A percentile compares a stretch with the other conserved stretches of the same genome.
Evolutionary conservation across 805 yeast species (phyloP).

Genomic region (Suhomyces faveliae): DNA sequence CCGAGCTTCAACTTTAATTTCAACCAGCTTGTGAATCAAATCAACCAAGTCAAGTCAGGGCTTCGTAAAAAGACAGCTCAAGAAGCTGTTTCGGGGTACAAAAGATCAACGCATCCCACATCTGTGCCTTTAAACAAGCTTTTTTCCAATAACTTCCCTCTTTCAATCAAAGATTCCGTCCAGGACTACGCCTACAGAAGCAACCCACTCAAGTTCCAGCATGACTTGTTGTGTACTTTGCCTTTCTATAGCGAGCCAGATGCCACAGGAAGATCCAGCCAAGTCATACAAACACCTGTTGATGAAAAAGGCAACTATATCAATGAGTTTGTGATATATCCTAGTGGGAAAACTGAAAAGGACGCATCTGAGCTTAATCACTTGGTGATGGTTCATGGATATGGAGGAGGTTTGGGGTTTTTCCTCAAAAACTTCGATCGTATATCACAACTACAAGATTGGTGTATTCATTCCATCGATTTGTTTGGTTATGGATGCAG

Average conservation of each 20-base stretch:
- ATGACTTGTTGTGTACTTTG: slow-evolving; percentile 42
- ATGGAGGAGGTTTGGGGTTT: slow-evolving; percentile 46
- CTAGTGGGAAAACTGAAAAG: slow-evolving; percentile 21
- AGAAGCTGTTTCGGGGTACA: slow-evolving; percentile 25
- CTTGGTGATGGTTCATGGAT: slow-evolving; percentile 45
- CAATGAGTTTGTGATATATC: slow-evolving; percentile 43
- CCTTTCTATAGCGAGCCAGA: slow-evolving; percentile 46
- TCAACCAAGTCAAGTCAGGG: background rate
- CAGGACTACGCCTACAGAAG: slow-evolving; percentile 46
- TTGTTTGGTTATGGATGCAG: slow-evolving; percentile 89
- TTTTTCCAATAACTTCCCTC: slow-evolving; percentile 56
- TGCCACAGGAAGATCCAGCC: slow-evolving; percentile 25
- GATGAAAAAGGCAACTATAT: slow-evolving; percentile 31
- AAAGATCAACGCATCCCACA: slow-evolving; percentile 61
- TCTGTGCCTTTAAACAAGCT: slow-evolving; percentile 61
- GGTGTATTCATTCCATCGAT: slow-evolving; percentile 85
- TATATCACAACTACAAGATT: slow-evolving; percentile 35
- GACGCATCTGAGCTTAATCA: slow-evolving; percentile 28
- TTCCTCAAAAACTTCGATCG: slow-evolving; percentile 40
- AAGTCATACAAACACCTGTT: slow-evolving; percentile 32
- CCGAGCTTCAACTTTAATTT: slow-evolving; percentile 7
- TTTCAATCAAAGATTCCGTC: slow-evolving; percentile 50
- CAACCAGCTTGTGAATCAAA: slow-evolving; percentile 5
- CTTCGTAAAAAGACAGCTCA: background rate
- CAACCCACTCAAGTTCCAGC: slow-evolving; percentile 45